Evolutionary conservation across 495 filamentous ascomycete species (phyloP).

Genomic region (Bombardia bombarda): DNA sequence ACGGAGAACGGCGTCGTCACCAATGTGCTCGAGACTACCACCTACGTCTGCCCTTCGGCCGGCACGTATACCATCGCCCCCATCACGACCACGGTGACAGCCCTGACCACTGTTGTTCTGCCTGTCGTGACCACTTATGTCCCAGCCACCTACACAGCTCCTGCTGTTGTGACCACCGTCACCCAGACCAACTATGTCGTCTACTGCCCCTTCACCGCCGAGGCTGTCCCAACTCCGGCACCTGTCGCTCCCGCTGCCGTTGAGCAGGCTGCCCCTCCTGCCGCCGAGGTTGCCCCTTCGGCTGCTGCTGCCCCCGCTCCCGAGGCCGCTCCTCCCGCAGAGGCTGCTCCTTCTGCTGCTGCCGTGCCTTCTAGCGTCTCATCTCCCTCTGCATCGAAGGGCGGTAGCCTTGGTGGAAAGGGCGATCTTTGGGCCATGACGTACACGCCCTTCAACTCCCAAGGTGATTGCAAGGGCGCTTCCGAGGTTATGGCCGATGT

Average conservation of each 20-base stretch:
- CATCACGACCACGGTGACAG: slow-evolving; percentile 51
- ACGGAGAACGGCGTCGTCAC: slow-evolving; percentile 56
- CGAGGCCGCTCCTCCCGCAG: slow-evolving; percentile 12
- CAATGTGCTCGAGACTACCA: slow-evolving; percentile 63
- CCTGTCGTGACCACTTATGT: slow-evolving; percentile 57
- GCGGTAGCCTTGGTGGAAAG: slow-evolving; percentile 14
- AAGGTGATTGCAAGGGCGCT: slow-evolving; percentile 59
- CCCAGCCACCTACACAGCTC: slow-evolving; percentile 68
- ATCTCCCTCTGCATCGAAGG: slow-evolving; percentile 6
- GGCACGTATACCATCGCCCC: slow-evolving; percentile 79
- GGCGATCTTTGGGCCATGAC: slow-evolving; percentile 72
- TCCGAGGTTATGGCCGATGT: slow-evolving; percentile 57
- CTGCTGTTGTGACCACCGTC: slow-evolving; percentile 57
- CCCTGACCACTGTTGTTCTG: slow-evolving; percentile 52
- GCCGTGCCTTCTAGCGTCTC: slow-evolving; percentile 15
- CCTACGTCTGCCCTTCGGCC: slow-evolving; percentile 68
- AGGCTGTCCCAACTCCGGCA: slow-evolving; percentile 16
- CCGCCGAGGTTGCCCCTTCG: slow-evolving; percentile 4
- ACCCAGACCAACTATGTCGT: slow-evolving; percentile 61
- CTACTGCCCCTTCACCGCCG: slow-evolving; percentile 59
- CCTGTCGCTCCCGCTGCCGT: slow-evolving; percentile 14
- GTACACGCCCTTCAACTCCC: slow-evolving; percentile 72
- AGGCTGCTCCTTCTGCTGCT: slow-evolving; percentile 14
- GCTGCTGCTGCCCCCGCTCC: slow-evolving; percentile 7
- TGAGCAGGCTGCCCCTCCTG: slow-evolving; percentile 13